Conservation (phyloP, 345 rosid species). For the Bretschneidera sinensis region DNA sequence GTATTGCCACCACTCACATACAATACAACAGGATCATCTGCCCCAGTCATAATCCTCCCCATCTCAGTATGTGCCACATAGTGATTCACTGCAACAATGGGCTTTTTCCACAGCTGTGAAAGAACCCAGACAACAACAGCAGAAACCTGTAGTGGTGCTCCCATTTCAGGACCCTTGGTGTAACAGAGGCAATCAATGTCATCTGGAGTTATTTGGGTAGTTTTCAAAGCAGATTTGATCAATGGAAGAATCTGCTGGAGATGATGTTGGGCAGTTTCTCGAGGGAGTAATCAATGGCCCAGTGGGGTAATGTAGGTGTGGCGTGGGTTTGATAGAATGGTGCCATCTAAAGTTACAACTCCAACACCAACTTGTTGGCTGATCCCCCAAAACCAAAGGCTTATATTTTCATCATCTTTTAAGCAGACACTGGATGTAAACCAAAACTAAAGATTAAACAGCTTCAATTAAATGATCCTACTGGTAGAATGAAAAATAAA, state of each 20-base stretch:
- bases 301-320: slow-evolving; percentile 96
- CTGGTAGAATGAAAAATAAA: too few species aligned
- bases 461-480: too few species aligned
- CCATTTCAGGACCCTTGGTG: slow-evolving; percentile 98
- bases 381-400: slow-evolving; percentile 95
- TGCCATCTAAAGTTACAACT: slow-evolving; percentile 73
- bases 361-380: slow-evolving; percentile 91
- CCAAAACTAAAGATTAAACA: too few species aligned
- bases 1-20: slow-evolving; percentile 99
- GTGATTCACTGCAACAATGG: slow-evolving; percentile 82
- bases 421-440: neutral
- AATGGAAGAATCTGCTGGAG: slow-evolving; percentile 77
- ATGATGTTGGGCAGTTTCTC: slow-evolving; percentile 93
- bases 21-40: slow-evolving; percentile 86
- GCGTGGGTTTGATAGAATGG: slow-evolving; percentile 85
- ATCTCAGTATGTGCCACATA: slow-evolving; percentile 98
- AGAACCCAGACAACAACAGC: slow-evolving; percentile 73
- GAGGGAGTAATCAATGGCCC: slow-evolving; percentile 94
- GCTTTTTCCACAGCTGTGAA: slow-evolving; percentile 90
- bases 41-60: slow-evolving; percentile 94
- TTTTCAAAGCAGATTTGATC: slow-evolving; percentile 59
- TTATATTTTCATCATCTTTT: slow-evolving; percentile 58
- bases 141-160: slow-evolving; percentile 82
- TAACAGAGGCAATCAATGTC: slow-evolving; percentile 90
- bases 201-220: slow-evolving; percentile 54